Conservation (phyloP, 768 basidiomycete species). For the Macrolepiota fuliginosa region DNA sequence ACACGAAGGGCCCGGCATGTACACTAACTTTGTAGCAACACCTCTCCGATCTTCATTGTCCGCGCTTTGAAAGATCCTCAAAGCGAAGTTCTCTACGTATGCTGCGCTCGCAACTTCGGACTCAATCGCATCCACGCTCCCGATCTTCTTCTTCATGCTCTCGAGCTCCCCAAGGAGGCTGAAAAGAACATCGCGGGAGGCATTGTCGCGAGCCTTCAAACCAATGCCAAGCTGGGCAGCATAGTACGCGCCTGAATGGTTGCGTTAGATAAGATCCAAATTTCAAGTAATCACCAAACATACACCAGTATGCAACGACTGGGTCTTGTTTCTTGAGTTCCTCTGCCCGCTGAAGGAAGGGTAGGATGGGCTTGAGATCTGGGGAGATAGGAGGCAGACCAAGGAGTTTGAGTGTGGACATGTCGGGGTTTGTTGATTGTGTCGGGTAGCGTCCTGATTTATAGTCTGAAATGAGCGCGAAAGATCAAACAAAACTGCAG, state of each 20-base stretch:
- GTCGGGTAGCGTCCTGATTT: neutral
- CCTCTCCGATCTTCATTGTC: conserved; percentile 90
- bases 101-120: conserved; percentile 81
- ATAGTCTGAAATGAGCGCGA: neutral
- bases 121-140: conserved; percentile 75
- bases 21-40: conserved; percentile 63
- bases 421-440: conserved; percentile 14
- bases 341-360: conserved; percentile 87
- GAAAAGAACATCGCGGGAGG: conserved; percentile 68
- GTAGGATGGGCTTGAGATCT: conserved; percentile 65
- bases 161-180: conserved; percentile 79
- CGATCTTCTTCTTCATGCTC: conserved; percentile 72
- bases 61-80: conserved; percentile 83
- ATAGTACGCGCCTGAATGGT: conserved; percentile 74
- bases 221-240: conserved; percentile 86
- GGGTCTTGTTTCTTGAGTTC: conserved; percentile 84
- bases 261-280: conserved; percentile 9
- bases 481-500: neutral
- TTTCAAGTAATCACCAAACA: conserved; percentile 23
- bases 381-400: conserved; percentile 58
- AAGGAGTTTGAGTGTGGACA: conserved; percentile 37
- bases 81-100: conserved; percentile 93
- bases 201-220: conserved; percentile 61
- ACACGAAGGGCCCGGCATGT: neutral
- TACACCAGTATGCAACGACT: conserved; percentile 95